Percentiles rank a stretch among this genome's conserved stretches.
Conservation (phyloP, 176 grass and related monocot species). For the Oryza brachyantha region DNA sequence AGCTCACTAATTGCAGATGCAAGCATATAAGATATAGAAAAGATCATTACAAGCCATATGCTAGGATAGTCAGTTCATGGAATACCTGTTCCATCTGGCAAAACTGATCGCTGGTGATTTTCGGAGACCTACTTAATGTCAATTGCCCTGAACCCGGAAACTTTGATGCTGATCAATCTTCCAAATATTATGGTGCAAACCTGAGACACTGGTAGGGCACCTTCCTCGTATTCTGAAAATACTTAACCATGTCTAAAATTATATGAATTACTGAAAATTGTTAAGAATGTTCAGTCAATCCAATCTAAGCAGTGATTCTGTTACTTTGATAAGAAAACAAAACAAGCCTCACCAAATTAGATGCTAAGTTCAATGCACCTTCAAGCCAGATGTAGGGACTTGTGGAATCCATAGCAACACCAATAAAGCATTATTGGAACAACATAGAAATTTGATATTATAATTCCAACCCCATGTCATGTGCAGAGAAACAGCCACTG, state of each 20-base stretch:
- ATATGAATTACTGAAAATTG: not conserved
- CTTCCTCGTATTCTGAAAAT: not conserved
- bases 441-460: no score
- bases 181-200: not conserved
- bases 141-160: no score
- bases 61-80: not conserved
- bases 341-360: no score
- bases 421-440: not conserved
- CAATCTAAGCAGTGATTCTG: no score
- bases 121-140: not conserved
- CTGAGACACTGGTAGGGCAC: not conserved
- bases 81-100: not conserved
- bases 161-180: constrained; percentile 8
- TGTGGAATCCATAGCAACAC: no score
- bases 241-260: not conserved
- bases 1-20: not conserved
- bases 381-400: no score
- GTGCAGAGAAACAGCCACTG: no score
- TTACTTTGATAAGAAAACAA: no score
- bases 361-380: no score
- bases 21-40: not conserved
- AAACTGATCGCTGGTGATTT: not conserved
- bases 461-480: no score
- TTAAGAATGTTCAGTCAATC: not conserved
- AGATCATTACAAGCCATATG: not conserved